Conservation (phyloP, 2,329 filamentous ascomycete genomes). For the Lanzia echinophila region DNA sequence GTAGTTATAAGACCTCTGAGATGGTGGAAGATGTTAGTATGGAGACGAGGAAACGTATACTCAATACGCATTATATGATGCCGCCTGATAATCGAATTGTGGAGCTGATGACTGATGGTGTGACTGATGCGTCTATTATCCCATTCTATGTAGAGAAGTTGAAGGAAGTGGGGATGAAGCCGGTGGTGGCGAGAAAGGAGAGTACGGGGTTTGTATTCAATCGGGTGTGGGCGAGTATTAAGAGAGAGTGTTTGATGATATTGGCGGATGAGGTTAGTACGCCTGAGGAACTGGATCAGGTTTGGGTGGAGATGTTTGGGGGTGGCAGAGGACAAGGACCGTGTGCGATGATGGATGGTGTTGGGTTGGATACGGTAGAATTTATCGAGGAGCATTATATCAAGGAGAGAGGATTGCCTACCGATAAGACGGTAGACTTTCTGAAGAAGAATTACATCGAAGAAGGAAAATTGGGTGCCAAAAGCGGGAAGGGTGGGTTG, state of each 20-base stretch:
- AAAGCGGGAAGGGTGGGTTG: constrained; percentile 26
- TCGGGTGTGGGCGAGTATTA: constrained; percentile 38
- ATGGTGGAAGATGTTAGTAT: constrained; percentile 34
- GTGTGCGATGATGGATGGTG: constrained; percentile 36
- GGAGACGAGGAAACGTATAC: constrained; percentile 31
- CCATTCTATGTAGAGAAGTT: constrained; percentile 27
- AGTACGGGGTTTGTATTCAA: constrained; percentile 37
- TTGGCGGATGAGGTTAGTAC: constrained; percentile 32
- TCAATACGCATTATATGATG: constrained; percentile 40
- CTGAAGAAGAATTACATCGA: constrained; percentile 29
- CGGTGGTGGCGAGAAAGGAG: constrained; percentile 32
- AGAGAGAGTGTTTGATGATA: constrained; percentile 34
- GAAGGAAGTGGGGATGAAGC: constrained; percentile 31
- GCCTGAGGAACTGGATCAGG: constrained; percentile 33
- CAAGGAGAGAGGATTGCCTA: constrained; percentile 22
- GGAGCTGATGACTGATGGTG: constrained; percentile 34
- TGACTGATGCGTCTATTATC: constrained; percentile 30
- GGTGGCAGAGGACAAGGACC: constrained; percentile 31
- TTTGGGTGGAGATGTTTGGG: constrained; percentile 34
- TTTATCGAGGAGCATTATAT: constrained; percentile 37
- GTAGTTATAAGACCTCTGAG: constrained; percentile 39
- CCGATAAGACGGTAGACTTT: constrained; percentile 27
- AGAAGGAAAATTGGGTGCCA: constrained; percentile 27
- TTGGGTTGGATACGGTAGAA: constrained; percentile 35
- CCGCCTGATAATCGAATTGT: constrained; percentile 24